phyloP scores from a whole-genome alignment of 106 monocot genomes.

The Apostasia ramifera region DNA sequence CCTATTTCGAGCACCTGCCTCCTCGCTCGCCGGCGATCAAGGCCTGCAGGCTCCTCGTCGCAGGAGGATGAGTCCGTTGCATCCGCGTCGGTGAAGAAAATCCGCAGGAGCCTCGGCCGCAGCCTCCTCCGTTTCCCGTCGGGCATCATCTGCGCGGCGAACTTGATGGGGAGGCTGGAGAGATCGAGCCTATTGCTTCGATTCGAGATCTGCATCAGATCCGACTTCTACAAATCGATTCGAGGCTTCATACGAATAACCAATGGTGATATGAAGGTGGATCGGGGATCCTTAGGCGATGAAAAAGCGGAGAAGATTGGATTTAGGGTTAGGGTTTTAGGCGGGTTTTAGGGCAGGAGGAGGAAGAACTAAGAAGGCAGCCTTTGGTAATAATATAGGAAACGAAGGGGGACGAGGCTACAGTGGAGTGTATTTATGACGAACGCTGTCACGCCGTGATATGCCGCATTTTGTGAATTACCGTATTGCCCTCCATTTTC shows the following conservation, averaged over 20 bases:
- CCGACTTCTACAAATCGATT: background rate
- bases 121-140: too few species aligned
- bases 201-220: background rate
- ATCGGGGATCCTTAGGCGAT: background rate
- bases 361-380: too few species aligned
- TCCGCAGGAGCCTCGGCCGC: constrained; percentile 11
- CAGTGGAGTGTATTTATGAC: too few species aligned
- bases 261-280: background rate
- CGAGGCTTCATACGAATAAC: background rate
- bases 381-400: too few species aligned
- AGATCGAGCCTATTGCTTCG: background rate
- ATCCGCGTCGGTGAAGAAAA: constrained; percentile 18
- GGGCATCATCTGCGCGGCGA: background rate
- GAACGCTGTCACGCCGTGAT: too few species aligned
- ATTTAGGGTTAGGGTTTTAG: too few species aligned
- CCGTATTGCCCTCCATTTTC: too few species aligned
- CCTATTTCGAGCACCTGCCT: constrained; percentile 18
- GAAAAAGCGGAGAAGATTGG: too few species aligned
- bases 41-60: background rate
- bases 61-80: constrained; percentile 19
- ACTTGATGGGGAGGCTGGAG: background rate
- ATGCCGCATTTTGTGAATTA: too few species aligned
- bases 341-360: too few species aligned
- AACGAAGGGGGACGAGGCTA: too few species aligned
- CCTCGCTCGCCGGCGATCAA: background rate